Percentiles rank a stretch among this genome's conserved stretches.
These are phyloP conservation scores for Butyriboletus loyo DNA, from an alignment of 768 basidiomycete species.

Conservation along the genomic window DNA sequence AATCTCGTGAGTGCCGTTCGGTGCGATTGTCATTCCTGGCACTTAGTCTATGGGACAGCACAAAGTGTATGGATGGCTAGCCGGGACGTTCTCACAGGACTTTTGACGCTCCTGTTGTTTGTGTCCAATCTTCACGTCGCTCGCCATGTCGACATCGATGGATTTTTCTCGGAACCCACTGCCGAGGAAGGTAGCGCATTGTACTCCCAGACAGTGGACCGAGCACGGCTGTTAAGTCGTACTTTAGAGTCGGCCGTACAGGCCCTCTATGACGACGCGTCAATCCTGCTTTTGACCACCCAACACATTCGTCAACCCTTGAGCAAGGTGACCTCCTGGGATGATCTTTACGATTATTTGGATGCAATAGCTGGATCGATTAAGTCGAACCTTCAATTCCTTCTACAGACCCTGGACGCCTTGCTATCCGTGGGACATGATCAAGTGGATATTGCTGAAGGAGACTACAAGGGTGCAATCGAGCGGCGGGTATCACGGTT, in stretches of 20 bases:
- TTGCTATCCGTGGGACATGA: conserved; percentile 64
- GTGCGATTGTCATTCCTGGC: not conserved
- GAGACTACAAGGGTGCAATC: conserved; percentile 71
- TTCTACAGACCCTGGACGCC: conserved; percentile 59
- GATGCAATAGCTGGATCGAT: conserved; percentile 51
- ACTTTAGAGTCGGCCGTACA: conserved; percentile 70
- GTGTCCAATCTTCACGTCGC: conserved; percentile 76
- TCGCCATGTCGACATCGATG: conserved; percentile 79
- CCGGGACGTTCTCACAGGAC: conserved; percentile 50
- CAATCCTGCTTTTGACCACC: conserved; percentile 54
- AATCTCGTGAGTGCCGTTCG: conserved; percentile 23
- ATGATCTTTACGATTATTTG: conserved; percentile 39
- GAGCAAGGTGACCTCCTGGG: conserved; percentile 3
- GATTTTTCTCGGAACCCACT: conserved; percentile 51
- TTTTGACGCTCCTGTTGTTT: conserved; percentile 56
- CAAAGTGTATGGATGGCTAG: conserved; percentile 36
- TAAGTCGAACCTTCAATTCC: conserved; percentile 52
- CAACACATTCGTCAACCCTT: conserved; percentile 38
- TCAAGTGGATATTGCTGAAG: conserved; percentile 65
- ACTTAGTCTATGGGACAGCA: conserved; percentile 18
- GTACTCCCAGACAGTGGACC: conserved; percentile 65
- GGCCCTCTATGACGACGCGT: conserved; percentile 69
- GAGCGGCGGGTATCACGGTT: conserved; percentile 74
- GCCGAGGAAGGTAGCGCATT: conserved; percentile 41
- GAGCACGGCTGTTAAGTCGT: conserved; percentile 64